Base-by-base conservation (phyloP, 768 basidiomycete species). In the Leccinum variicolor region DNA sequence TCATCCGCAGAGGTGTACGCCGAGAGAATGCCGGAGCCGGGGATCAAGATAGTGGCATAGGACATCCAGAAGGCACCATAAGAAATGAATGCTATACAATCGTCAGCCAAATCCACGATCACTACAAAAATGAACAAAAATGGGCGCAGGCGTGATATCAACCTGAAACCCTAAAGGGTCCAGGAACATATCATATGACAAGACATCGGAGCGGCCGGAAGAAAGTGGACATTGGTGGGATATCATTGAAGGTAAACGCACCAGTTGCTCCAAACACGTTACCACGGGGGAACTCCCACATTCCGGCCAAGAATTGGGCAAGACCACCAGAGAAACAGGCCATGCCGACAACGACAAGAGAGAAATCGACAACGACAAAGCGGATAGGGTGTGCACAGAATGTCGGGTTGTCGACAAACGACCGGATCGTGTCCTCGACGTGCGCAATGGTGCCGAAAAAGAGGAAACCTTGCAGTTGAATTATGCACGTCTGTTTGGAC, bases 391-490 rank as follows among this genome's bases (percentile, higher is more conserved):
- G 84, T 13, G 76, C 76, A 34, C 82, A 75, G 85, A 93, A 94
- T 6, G 81, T 76, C 0, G 86, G 84, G 7, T 81, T 81, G 54
- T 90, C 82, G 15, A 98, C 81, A 10, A 92, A 76, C 15, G 79
- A 78, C 10, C 91, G 84, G 53, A 98, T 91, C 11, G 90, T 84
- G 50, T 90, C 88, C 71, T 99, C 96, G 59, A 97, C 94, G 48
- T 85, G 77, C 0, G 89, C 80, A 62, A 98, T 96, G 0, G 97
- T 99, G 3, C 96, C 92, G 68, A 94, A 94, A 79, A 94, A 95
- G 29, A 94, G 77, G 75, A 92, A 94, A 78, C 92, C 93, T 78
- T 98, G 96, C 2, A 98, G 75, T 55, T 88, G 85, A 64, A 98
- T 77, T 43, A 98, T 84, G 5, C 87, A 86, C 0, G 94, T 97